Base-by-base conservation (phyloP, 139 green algal species). In the Ettlia oleoabundans region DNA sequence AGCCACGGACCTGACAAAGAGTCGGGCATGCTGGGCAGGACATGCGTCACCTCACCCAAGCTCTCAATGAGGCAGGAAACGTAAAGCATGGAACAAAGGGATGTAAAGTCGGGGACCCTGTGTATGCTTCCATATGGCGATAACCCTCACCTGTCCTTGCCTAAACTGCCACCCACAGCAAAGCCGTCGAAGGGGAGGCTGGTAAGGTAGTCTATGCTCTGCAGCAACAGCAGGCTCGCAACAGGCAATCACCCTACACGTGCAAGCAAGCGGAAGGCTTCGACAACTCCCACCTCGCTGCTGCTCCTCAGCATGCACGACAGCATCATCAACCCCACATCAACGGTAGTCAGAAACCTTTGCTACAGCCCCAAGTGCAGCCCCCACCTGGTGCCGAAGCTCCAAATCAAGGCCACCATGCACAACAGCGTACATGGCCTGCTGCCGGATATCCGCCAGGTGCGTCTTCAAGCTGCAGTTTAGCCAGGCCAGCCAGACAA, bases 351-450 rank as follows among this genome's bases (percentile, higher is more conserved):
- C n/a, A n/a, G n/a, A n/a, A n/a, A n/a, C n/a, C n/a, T n/a, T n/a
- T n/a, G n/a, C n/a, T n/a, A n/a, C n/a, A n/a, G n/a, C n/a, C n/a
- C n/a, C n/a, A n/a, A n/a, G n/a, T n/a, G n/a, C n/a, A n/a, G n/a
- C n/a, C n/a, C n/a, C n/a, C n/a, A n/a, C 55, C 55, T 65, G n/a
- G 7, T 61, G 71, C n/a, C 89, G 41, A 55, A 91, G 58, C 37
- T 82, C 79, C n/a, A 75, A 9, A 26, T 68, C 42, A 1, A 86
- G 69, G 1, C 89, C 89, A 33, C 89, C 89, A 62, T 92, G 89
- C 51, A 91, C 67, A 2, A 92, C 84, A 3, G 70, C 89, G 43
- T 89, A 91, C 86, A 91, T 91, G n/a, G 87, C 87, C 77, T 92
- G 89, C 68, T 85, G 83, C 37, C 71, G 74, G 47, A 82, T 62